These are phyloP conservation scores for Monosporozyma aquatica DNA, from an alignment of 805 yeast genomes.

Conservation along the genomic window DNA sequence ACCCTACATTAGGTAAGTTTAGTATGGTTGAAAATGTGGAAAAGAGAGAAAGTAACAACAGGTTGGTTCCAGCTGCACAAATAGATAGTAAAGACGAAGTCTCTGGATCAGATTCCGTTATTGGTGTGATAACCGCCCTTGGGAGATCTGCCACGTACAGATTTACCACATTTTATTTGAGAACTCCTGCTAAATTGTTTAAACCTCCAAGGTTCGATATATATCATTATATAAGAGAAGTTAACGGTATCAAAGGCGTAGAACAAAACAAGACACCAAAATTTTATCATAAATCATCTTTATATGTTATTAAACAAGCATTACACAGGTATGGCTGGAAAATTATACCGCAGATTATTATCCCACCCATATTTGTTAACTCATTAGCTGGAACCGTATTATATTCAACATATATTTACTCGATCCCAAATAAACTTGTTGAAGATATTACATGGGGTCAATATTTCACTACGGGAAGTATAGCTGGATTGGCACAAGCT, in stretches of 20 bases:
- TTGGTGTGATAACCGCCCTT: constrained; percentile 79
- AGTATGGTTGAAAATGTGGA: too few relatives aligned
- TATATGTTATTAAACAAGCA: constrained; percentile 66
- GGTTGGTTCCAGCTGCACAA: too few relatives aligned
- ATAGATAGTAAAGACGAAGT: too few relatives aligned
- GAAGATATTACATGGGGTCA: constrained; percentile 27
- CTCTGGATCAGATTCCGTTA: constrained; percentile 33
- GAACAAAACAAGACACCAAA: constrained; percentile 10
- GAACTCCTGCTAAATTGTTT: constrained; percentile 79
- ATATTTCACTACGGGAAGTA: constrained; percentile 66
- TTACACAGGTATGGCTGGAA: constrained; percentile 74
- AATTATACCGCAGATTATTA: constrained; percentile 65
- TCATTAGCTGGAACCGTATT: constrained; percentile 81
- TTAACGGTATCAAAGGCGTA: constrained; percentile 4
- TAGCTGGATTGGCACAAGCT: constrained; percentile 86
- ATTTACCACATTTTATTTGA: constrained; percentile 62
- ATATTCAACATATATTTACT: constrained; percentile 69
- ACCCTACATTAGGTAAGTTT: too few relatives aligned
- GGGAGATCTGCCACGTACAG: constrained; percentile 77
- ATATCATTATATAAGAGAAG: constrained; percentile 50
- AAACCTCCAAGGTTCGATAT: constrained; percentile 88
- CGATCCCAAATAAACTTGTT: constrained; percentile 30
- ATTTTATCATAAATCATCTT: constrained; percentile 59
- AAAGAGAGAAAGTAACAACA: too few relatives aligned
- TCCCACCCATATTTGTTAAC: constrained; percentile 85